These are phyloP conservation scores for Exutisphaerella laricina DNA, from an alignment of 2,329 filamentous ascomycete genomes.

Conservation along the genomic window DNA sequence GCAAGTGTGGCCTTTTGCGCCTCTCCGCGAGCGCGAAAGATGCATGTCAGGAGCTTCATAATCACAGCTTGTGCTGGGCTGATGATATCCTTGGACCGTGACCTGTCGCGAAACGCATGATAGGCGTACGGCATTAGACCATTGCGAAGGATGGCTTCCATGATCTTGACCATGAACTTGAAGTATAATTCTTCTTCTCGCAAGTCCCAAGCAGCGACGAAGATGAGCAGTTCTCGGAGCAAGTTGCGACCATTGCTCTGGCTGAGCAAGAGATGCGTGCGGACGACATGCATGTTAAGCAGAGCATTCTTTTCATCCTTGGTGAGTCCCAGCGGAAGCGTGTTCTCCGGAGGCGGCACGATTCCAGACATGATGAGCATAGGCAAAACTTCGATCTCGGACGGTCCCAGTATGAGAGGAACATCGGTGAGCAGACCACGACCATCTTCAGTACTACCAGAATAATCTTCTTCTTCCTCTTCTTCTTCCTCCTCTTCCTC, in stretches of 20 bases:
- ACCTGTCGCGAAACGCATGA: conserved; percentile 72
- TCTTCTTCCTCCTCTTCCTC: conserved; percentile 62
- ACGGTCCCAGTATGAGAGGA: conserved; percentile 86
- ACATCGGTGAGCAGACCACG: conserved; percentile 87
- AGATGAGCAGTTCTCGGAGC: conserved; percentile 83
- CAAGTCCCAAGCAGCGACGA: conserved; percentile 95
- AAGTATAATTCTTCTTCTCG: conserved; percentile 91
- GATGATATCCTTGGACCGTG: conserved; percentile 81
- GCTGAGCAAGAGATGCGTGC: conserved; percentile 83
- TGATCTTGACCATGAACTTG: conserved; percentile 92
- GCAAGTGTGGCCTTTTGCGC: conserved; percentile 30
- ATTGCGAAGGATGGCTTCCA: conserved; percentile 85
- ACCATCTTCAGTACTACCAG: conserved; percentile 56
- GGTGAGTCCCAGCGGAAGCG: conserved; percentile 47
- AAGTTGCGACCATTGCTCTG: conserved; percentile 87
- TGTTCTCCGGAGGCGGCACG: conserved; percentile 56
- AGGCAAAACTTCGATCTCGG: conserved; percentile 90
- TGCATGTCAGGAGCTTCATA: conserved; percentile 82
- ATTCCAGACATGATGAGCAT: conserved; percentile 98
- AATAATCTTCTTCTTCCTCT: conserved; percentile 71
- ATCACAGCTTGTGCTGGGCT: conserved; percentile 92
- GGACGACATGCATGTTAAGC: conserved; percentile 79
- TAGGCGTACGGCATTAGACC: conserved; percentile 88
- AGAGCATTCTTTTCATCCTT: conserved; percentile 51
- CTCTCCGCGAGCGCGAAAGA: conserved; percentile 63